These are phyloP conservation scores for Fusarium haematococcum DNA, from an alignment of 2,329 filamentous ascomycete species.

Conservation along the genomic window DNA sequence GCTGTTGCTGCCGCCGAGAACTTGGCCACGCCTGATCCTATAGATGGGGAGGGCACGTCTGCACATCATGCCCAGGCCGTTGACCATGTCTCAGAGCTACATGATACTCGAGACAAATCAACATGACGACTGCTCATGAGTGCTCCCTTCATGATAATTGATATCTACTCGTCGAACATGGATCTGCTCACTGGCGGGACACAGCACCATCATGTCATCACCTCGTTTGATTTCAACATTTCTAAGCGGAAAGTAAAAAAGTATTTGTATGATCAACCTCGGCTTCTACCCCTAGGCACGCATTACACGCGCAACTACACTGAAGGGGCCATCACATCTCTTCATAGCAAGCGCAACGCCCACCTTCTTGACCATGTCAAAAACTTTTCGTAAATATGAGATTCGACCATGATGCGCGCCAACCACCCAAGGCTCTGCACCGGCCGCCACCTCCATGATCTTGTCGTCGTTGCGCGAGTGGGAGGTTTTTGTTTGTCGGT, in stretches of 20 bases:
- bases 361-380: conserved; percentile 66
- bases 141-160: background rate
- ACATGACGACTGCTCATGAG: background rate
- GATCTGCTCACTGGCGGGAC: background rate
- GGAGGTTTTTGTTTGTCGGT: conserved; percentile 49
- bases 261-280: conserved; percentile 70
- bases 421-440: conserved; percentile 58
- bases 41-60: background rate
- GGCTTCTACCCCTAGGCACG: conserved; percentile 63
- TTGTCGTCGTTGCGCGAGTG: conserved; percentile 53
- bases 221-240: conserved; percentile 46
- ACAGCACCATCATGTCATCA: conserved; percentile 36
- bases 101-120: background rate
- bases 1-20: conserved; percentile 9
- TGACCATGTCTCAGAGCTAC: background rate
- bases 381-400: conserved; percentile 70
- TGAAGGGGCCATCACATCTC: conserved; percentile 62
- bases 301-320: conserved; percentile 63
- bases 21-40: background rate
- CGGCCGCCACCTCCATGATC: conserved; percentile 59
- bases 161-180: background rate
- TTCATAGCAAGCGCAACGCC: conserved; percentile 61
- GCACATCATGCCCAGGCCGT: background rate
- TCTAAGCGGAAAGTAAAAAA: conserved; percentile 58
- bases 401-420: conserved; percentile 63